A percentile compares a stretch with the other conserved stretches of the same genome.
Conservation (phyloP, 2,329 filamentous ascomycete species). For the Pyricularia sp. region DNA sequence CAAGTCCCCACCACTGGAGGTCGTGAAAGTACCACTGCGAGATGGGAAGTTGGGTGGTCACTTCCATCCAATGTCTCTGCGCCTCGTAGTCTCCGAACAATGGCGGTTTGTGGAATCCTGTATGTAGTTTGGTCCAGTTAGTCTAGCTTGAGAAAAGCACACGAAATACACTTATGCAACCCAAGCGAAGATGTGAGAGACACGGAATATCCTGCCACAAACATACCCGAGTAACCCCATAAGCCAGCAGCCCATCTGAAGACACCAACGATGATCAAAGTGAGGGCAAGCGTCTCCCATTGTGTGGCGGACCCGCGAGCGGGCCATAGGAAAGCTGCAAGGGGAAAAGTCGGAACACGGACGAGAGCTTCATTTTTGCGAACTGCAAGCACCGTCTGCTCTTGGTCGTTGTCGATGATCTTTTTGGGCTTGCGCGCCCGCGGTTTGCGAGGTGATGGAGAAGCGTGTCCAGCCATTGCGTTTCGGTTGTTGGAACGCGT, state of each 20-base stretch:
- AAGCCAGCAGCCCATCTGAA: slow-evolving; percentile 87
- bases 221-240: slow-evolving; percentile 84
- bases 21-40: slow-evolving; percentile 98
- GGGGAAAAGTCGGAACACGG: slow-evolving; percentile 64
- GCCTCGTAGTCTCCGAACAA: slow-evolving; percentile 98
- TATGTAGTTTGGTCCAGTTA: neutral
- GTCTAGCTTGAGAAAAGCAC: neutral
- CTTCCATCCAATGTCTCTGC: slow-evolving; percentile 97
- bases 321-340: slow-evolving; percentile 91
- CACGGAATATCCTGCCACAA: neutral
- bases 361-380: slow-evolving; percentile 30
- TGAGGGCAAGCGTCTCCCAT: slow-evolving; percentile 82
- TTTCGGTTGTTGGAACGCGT: neutral
- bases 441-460: slow-evolving; percentile 44
- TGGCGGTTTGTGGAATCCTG: slow-evolving; percentile 67
- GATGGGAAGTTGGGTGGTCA: slow-evolving; percentile 77
- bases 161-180: neutral
- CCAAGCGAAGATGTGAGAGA: neutral
- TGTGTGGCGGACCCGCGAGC: slow-evolving; percentile 71
- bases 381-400: neutral
- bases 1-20: slow-evolving; percentile 91
- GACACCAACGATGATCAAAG: slow-evolving; percentile 79
- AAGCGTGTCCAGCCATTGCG: slow-evolving; percentile 30
- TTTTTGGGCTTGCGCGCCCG: slow-evolving; percentile 42
- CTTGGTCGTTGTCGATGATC: slow-evolving; percentile 21